These are phyloP conservation scores for Cucurbita maxima DNA, from an alignment of 306 rosid species.

Conservation along the genomic window DNA sequence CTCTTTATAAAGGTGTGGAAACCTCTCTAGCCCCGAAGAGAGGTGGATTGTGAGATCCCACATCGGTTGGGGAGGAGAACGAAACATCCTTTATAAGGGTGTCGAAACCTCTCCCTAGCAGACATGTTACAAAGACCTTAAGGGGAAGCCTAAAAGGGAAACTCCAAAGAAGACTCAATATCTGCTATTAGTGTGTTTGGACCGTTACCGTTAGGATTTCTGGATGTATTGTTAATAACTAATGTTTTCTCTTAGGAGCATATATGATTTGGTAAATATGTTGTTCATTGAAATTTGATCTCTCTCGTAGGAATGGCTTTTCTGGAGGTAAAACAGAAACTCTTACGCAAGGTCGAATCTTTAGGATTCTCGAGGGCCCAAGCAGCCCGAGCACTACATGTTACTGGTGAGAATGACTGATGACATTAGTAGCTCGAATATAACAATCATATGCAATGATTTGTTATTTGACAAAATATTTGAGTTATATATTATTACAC, in stretches of 20 bases:
- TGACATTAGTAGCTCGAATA: not conserved
- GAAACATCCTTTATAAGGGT: too few species aligned
- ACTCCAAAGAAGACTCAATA: too few species aligned
- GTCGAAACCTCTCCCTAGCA: too few species aligned
- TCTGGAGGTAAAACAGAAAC: constrained; percentile 43
- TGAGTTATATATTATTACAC: not conserved
- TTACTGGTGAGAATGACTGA: constrained; percentile 34
- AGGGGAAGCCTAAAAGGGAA: too few species aligned
- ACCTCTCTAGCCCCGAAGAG: too few species aligned
- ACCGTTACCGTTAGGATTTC: not conserved
- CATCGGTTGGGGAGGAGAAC: too few species aligned
- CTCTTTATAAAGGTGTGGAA: too few species aligned
- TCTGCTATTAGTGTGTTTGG: too few species aligned
- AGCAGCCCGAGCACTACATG: constrained; percentile 45
- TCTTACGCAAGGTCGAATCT: constrained; percentile 35
- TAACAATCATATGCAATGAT: not conserved
- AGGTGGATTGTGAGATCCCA: too few species aligned
- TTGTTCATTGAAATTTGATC: not conserved
- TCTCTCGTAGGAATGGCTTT: constrained; percentile 32
- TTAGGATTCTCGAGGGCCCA: constrained; percentile 51
- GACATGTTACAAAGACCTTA: too few species aligned
- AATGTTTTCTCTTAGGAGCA: not conserved
- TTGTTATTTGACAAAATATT: not conserved
- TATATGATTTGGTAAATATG: not conserved
- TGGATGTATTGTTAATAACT: not conserved